These are phyloP conservation scores for Aspergillus sergii DNA, from an alignment of 2,329 filamentous ascomycete genomes.

Conservation along the genomic window DNA sequence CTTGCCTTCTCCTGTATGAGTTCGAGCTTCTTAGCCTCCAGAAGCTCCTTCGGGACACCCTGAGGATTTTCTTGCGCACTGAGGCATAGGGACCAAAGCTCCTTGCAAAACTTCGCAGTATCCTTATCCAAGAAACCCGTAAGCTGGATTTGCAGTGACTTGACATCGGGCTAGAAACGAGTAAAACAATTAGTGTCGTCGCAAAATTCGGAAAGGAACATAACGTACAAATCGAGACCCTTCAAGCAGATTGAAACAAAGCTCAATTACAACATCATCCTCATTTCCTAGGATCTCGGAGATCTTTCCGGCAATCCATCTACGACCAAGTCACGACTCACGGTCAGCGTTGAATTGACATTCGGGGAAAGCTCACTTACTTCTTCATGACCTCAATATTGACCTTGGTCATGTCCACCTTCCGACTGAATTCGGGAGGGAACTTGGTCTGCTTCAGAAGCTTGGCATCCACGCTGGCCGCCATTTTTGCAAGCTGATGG, in stretches of 20 bases:
- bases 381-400: slow-evolving; percentile 98
- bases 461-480: slow-evolving; percentile 83
- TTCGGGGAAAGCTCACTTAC: slow-evolving; percentile 53
- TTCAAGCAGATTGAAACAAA: slow-evolving; percentile 72
- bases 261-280: slow-evolving; percentile 93
- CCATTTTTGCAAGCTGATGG: slow-evolving; percentile 60
- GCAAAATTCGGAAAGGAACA: neutral
- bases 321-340: slow-evolving; percentile 40
- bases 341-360: slow-evolving; percentile 18
- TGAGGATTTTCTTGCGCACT: slow-evolving; percentile 87
- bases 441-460: slow-evolving; percentile 90
- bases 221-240: slow-evolving; percentile 71
- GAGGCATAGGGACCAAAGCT: slow-evolving; percentile 87
- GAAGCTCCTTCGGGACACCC: slow-evolving; percentile 88
- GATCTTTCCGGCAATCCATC: slow-evolving; percentile 91
- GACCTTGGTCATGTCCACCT: slow-evolving; percentile 97
- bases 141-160: slow-evolving; percentile 89
- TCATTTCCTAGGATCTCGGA: slow-evolving; percentile 87
- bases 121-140: slow-evolving; percentile 95
- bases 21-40: slow-evolving; percentile 96
- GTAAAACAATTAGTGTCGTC: slow-evolving; percentile 22
- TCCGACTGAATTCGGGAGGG: slow-evolving; percentile 87
- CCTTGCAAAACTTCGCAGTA: slow-evolving; percentile 84
- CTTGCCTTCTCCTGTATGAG: slow-evolving; percentile 89
- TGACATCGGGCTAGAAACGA: slow-evolving; percentile 79